Conservation (phyloP, 2,329 filamentous ascomycete genomes). For the Talaromyces rugulosus region DNA sequence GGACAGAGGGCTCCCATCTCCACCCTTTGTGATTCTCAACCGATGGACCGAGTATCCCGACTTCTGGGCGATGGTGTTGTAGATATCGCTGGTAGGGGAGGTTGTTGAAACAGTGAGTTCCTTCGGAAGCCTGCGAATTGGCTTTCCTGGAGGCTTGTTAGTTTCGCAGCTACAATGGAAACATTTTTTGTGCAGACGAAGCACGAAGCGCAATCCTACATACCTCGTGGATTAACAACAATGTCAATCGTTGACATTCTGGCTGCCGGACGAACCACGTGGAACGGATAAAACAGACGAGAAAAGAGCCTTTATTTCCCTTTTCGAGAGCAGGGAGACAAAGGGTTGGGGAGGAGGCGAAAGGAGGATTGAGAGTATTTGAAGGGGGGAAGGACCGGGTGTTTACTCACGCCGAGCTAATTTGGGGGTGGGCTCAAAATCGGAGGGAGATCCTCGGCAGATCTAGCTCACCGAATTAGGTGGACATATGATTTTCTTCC, state of each 20-base stretch:
- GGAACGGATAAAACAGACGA: background rate
- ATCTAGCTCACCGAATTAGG: background rate
- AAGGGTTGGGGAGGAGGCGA: background rate
- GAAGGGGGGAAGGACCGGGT: background rate
- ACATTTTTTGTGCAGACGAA: conserved; percentile 1
- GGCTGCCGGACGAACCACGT: background rate
- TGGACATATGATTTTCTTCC: background rate
- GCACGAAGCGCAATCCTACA: conserved; percentile 27
- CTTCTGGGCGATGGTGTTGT: conserved; percentile 51
- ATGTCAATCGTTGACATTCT: conserved; percentile 20
- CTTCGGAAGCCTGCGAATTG: conserved; percentile 58
- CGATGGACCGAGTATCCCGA: conserved; percentile 56
- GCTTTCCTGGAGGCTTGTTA: conserved; percentile 49
- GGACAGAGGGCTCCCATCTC: conserved; percentile 55
- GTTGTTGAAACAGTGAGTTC: conserved; percentile 50
- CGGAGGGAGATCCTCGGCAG: background rate
- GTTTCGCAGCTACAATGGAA: background rate
- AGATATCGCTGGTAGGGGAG: conserved; percentile 53
- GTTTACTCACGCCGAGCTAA: background rate
- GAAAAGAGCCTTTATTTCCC: background rate
- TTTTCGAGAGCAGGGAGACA: background rate
- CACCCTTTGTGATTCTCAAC: conserved; percentile 61
- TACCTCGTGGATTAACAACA: conserved; percentile 30
- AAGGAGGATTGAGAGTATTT: background rate
- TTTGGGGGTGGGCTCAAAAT: background rate